phyloP scores from a whole-genome alignment of 306 rosid genomes.

The Erythrophleum fordii region DNA sequence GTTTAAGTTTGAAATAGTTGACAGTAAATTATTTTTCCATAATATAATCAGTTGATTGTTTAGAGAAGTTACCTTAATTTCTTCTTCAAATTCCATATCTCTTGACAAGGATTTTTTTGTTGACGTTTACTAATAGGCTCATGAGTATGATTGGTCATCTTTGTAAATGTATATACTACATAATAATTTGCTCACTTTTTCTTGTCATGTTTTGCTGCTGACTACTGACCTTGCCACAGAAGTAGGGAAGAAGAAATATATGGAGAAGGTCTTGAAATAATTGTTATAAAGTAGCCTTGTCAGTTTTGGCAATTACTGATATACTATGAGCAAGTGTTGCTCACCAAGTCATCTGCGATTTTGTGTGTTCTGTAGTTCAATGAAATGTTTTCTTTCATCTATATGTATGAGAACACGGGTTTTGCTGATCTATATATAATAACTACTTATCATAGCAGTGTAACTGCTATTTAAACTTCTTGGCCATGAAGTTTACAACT shows the following conservation, averaged over 20 bases:
- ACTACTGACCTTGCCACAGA: background rate
- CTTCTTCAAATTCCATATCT: background rate
- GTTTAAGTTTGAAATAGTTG: background rate
- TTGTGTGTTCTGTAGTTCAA: background rate
- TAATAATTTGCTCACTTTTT: background rate
- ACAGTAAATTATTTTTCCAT: background rate
- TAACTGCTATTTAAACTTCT: background rate
- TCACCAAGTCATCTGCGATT: background rate
- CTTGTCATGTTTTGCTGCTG: conserved; percentile 8
- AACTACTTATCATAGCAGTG: background rate
- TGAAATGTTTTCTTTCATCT: background rate
- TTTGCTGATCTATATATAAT: background rate
- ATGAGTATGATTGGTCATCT: background rate
- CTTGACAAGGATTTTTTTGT: background rate
- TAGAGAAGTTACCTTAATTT: conserved; percentile 13
- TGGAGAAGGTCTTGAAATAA: background rate
- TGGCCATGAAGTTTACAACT: background rate
- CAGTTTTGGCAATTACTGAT: background rate
- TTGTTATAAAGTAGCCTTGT: conserved; percentile 1
- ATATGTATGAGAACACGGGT: background rate
- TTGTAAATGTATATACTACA: background rate
- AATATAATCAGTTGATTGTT: conserved; percentile 13
- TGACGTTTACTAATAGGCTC: background rate
- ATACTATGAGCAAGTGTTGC: background rate
- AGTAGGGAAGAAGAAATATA: background rate